Base-by-base conservation (phyloP, 768 basidiomycete species). In the Boletus rubroflammeus region DNA sequence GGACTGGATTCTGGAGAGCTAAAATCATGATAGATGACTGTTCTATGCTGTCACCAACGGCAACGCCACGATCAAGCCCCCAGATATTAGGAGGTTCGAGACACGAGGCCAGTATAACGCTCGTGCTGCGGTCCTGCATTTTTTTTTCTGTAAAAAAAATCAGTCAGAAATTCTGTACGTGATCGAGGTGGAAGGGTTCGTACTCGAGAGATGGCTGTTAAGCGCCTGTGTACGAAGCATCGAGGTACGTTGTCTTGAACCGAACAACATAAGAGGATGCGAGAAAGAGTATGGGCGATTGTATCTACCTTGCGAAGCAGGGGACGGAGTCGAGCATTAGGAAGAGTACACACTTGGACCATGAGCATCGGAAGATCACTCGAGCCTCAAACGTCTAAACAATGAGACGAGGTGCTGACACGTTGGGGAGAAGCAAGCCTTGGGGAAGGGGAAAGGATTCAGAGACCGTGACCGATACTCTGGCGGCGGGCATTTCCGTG, bases 401-500 rank as follows among this genome's bases (percentile, higher is more conserved):
- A 43, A 15, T 31, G 41, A 23, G 50, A 19, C 41, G 54, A 50
- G 47, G 32, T 19, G 46, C 21, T 25, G 45, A 19, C 44, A 39
- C 41, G 54, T 39, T 47, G 39, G 43, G 26, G 35, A 38, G 42
- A 54, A 25, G 14, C 10, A 19, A 35, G 13, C 32, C 36, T 36
- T 40, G 32, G 38, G 9, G 47, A 44, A 26, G 47, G 50, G 34
- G 40, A 28, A 47, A 47, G 42, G 39, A n/a, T n/a, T n/a, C n/a
- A n/a, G n/a, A 45, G 49, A 51, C 49, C 34, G 50, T 28, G 29
- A 38, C 50, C 53, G 49, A 29, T 17, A 5, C 21, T 7, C 13
- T 17, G 28, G 41, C 44, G 43, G 41, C 59, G 65, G 65, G 43
- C 51, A 50, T 66, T 49, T 35, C 60, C 61, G 60, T 49, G 57